Base-by-base conservation (phyloP, 495 filamentous ascomycete species). In the Glonium stellatum region DNA sequence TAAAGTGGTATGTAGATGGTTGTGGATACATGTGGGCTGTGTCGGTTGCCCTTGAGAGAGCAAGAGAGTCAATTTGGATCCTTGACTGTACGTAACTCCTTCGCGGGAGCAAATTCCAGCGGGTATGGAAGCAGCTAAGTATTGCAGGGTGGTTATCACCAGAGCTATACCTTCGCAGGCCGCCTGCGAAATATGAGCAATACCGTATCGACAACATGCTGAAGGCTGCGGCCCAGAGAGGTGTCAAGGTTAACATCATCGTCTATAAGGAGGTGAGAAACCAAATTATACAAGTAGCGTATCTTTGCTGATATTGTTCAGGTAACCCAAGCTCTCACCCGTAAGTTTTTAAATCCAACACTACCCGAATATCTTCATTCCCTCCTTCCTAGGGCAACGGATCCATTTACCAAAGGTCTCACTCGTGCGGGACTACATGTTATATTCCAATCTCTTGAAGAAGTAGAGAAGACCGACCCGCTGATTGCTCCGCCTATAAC, bases 1-100 rank as follows among this genome's bases (percentile, higher is more conserved):
- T 79, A 37, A 96, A 97, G 74, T 96, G 90, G 89, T 93, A 88
- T 77, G 89, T 97, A 22, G 92, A 97, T 72, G 92, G 89, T 1
- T 92, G 88, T 68, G 84, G 84, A 0, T 97, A 97, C 68, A 90
- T 97, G 76, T 91, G 84, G 80, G 92, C 92, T 15, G 89, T 97
- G 0, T 90, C 86, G 42, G 72, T 81, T 52, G 92, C 92, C 5
- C 73, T 97, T 52, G 90, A 96, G 78, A 84, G 82, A 67, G 92
- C 92, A 0, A 80, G 76, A 49, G 84, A 96, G 62, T 89, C 81
- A 18, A 90, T 97, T 61, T 96, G 89, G 84, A 96, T 97, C 61
- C 74, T 96, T 52, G 92, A 97, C 71, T 96, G 27, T 31, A 31
- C 27, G 27, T 31, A 31, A 3, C 27, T 31, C 27, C 27, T 31